Evolutionary conservation across 805 yeast species (phyloP), one percentile per base, ranked within the genome.

Genomic region (Pichia gijzeniarum): DNA sequence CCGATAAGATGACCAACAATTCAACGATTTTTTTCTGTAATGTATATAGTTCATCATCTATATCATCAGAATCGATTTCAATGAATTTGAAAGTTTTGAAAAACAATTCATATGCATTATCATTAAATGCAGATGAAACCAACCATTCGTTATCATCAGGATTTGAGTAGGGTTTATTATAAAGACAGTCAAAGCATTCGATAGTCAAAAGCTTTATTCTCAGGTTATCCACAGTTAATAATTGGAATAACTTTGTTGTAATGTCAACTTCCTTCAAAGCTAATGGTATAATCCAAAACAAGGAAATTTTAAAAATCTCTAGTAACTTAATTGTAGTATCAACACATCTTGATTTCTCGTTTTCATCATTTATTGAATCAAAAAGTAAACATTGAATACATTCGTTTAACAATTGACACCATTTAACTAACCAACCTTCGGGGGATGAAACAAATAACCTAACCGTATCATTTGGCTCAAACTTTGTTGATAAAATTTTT

Each of bases 21-120:
- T 93, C 99, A 4, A 90, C 96, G 14, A 91, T 74, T 65, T 91
- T 91, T 61, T 93, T 93, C 50, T 86, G 67, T 47, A 91, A 74
- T 1, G 95, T 81, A 61, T 93, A 93, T 31, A 77, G 72, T 46
- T 76, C 77, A 55, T 89, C 97, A 47, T 65, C 67, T 19, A 89
- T 72, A 56, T 81, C 86, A 48, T 82, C 80, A 0, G 86, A 78
- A 49, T 78, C 77, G 3, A 81, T 60, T 51, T 79, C 77, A 42
- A 85, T 72, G 32, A 76, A 71, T 22, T 66, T 63, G 61, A 82
- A 90, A 27, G 87, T 85, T 38, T 71, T 74, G 30, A 76, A 65
- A 40, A 93, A 71, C 57, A 87, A 74, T 38, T 70, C 66, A 50
- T 93, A 77, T n/a, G 95, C 95, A 44, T 79, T 81, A 2, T 80